Base-by-base conservation (phyloP, 768 basidiomycete species). In the Suillus fuscotomentosus region DNA sequence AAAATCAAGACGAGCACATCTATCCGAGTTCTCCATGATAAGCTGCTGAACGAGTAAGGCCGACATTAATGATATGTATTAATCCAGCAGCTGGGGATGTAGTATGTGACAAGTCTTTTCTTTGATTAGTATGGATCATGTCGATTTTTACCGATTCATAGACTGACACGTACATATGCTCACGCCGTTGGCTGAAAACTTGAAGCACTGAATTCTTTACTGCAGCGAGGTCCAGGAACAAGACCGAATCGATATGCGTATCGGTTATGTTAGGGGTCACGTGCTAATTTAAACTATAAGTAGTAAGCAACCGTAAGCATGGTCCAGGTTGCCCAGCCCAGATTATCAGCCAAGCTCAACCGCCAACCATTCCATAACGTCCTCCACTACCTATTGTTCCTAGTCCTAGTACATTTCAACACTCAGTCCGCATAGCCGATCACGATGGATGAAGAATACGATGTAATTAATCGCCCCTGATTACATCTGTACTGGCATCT, bases 391-490 rank as follows among this genome's bases (percentile, higher is more conserved):
- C 27, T 42, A 5, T 62, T 31, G 24, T 57, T 57, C n/a, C 53
- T 34, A 60, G 59, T 67, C 66, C 53, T 55, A 60, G 34, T n/a
- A 11, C 11, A 11, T 36, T 68, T 67, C 62, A 39, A 24, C 56
- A 57, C 63, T 68, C 60, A 67, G 61, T 51, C 22, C 59, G 62
- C 34, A 65, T 64, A 31, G 50, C 62, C 62, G 70, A 68, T 64
- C 69, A 81, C 72, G 77, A 97, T 99, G 97, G 97, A 99, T 90
- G 97, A 99, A 84, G 91, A 94, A 84, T 99, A 98, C 82, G 96
- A 98, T 78, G 96, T 97, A 77, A 71, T 70, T 70, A n/a, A 51
- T 22, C 27, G 14, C 63, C 43, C 38, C 57, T 59, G 57, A 59
- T 59, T 27, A 3, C 41, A 42, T 53, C 63, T 55, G n/a, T 63